Evolutionary conservation across 2,329 filamentous ascomycete genomes (phyloP).

Genomic region (Akanthomyces uredinophilus): DNA sequence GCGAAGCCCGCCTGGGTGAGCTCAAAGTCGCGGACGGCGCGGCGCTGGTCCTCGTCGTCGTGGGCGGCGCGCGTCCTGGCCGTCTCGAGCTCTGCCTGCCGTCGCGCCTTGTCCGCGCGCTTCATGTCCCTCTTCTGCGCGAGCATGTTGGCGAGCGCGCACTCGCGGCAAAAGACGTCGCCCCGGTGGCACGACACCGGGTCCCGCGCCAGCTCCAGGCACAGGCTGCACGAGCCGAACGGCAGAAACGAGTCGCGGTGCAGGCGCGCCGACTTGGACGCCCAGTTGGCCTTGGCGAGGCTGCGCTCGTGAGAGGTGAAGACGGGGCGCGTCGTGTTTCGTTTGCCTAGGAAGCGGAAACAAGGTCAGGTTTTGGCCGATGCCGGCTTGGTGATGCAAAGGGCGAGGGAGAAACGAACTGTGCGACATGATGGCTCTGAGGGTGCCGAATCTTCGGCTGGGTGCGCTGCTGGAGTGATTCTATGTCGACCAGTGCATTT

Average conservation of each 20-base stretch:
- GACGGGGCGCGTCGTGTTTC: conserved; percentile 86
- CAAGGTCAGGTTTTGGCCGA: conserved; percentile 5
- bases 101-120: conserved; percentile 63
- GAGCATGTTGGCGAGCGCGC: conserved; percentile 84
- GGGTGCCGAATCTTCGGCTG: background rate
- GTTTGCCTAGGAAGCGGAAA: conserved; percentile 53
- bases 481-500: background rate
- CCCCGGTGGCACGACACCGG: conserved; percentile 80
- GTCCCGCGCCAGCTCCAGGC: conserved; percentile 72
- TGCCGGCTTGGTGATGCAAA: background rate
- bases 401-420: conserved; percentile 35
- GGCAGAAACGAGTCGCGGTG: conserved; percentile 87
- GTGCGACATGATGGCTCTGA: conserved; percentile 31
- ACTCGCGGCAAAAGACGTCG: conserved; percentile 94
- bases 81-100: conserved; percentile 56
- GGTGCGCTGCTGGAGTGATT: background rate
- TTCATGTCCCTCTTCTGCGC: conserved; percentile 90
- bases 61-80: conserved; percentile 54
- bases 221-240: conserved; percentile 84
- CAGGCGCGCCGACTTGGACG: conserved; percentile 74
- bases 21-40: conserved; percentile 79
- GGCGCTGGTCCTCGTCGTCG: conserved; percentile 64
- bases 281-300: conserved; percentile 77
- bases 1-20: conserved; percentile 68
- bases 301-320: conserved; percentile 90